Evolutionary conservation across 495 filamentous ascomycete species (phyloP).

Genomic region (Penicillium salamii): DNA sequence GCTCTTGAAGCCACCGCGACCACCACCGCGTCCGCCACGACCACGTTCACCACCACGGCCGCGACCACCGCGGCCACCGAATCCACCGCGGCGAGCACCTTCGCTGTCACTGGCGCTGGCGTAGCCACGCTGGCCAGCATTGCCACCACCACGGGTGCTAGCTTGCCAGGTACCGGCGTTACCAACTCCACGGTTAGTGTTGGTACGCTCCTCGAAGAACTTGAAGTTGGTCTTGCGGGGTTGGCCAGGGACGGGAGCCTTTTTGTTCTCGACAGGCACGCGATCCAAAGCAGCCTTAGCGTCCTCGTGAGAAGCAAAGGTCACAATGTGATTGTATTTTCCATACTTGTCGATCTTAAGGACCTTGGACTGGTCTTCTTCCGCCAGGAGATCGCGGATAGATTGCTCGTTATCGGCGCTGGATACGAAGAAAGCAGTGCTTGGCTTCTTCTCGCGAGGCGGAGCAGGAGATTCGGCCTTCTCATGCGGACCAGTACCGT

Average conservation of each 20-base stretch:
- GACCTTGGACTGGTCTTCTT: slow-evolving; percentile 80
- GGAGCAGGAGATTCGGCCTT: slow-evolving; percentile 41
- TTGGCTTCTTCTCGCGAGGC: slow-evolving; percentile 51
- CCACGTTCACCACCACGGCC: slow-evolving; percentile 50
- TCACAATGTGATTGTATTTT: slow-evolving; percentile 72
- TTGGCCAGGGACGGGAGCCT: slow-evolving; percentile 50
- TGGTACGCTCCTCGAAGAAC: slow-evolving; percentile 66
- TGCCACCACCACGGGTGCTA: slow-evolving; percentile 57
- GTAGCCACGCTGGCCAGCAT: slow-evolving; percentile 62
- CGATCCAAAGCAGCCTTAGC: slow-evolving; percentile 71
- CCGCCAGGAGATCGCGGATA: slow-evolving; percentile 70
- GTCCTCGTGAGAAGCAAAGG: slow-evolving; percentile 74
- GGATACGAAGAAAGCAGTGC: slow-evolving; percentile 80
- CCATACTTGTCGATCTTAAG: slow-evolving; percentile 72
- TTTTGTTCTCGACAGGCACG: slow-evolving; percentile 71
- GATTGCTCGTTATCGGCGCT: slow-evolving; percentile 75
- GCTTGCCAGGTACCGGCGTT: slow-evolving; percentile 74
- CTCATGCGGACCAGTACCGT: slow-evolving; percentile 35
- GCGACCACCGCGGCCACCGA: slow-evolving; percentile 59
- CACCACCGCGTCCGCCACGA: slow-evolving; percentile 37
- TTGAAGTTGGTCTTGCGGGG: slow-evolving; percentile 72
- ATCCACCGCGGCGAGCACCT: slow-evolving; percentile 57
- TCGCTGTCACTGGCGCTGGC: slow-evolving; percentile 86
- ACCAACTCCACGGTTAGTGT: slow-evolving; percentile 37
- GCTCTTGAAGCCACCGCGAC: slow-evolving; percentile 57